These are phyloP conservation scores for Hansenula sp. DNA, from an alignment of 1,139 yeast genomes.

Conservation along the genomic window DNA sequence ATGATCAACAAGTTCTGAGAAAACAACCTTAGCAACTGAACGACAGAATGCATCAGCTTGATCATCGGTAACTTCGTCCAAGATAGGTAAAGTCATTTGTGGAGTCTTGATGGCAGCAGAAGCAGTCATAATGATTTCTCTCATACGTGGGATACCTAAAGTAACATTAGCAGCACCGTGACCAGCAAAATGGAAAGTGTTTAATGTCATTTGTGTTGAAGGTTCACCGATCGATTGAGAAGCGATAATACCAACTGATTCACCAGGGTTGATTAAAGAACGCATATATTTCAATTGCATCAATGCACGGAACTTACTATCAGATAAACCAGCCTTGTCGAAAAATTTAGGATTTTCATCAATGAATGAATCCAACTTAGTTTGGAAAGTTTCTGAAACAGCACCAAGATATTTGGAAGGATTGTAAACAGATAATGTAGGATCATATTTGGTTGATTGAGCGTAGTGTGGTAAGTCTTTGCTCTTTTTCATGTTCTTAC, in stretches of 20 bases:
- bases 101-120: constrained; percentile 94
- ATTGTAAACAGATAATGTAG: constrained; percentile 78
- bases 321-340: constrained; percentile 50
- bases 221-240: constrained; percentile 99
- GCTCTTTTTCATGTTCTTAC: constrained; percentile 70
- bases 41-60: constrained; percentile 94
- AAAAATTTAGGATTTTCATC: constrained; percentile 50
- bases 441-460: constrained; percentile 73
- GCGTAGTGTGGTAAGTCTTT: constrained; percentile 58
- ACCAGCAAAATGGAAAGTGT: constrained; percentile 99
- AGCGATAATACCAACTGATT: constrained; percentile 97
- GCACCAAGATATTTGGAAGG: constrained; percentile 91
- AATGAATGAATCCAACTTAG: constrained; percentile 69
- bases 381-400: constrained; percentile 87
- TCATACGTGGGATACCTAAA: constrained; percentile 99
- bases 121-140: constrained; percentile 99
- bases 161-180: constrained; percentile 99
- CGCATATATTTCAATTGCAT: constrained; percentile 99
- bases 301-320: constrained; percentile 88
- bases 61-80: constrained; percentile 72
- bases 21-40: constrained; percentile 76
- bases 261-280: constrained; percentile 93
- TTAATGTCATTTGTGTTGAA: constrained; percentile 98
- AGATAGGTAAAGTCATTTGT: constrained; percentile 91
- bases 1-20: constrained; percentile 85